Base-by-base conservation (phyloP, 805 yeast species). In the Tetrapisispora namnaoensis region DNA sequence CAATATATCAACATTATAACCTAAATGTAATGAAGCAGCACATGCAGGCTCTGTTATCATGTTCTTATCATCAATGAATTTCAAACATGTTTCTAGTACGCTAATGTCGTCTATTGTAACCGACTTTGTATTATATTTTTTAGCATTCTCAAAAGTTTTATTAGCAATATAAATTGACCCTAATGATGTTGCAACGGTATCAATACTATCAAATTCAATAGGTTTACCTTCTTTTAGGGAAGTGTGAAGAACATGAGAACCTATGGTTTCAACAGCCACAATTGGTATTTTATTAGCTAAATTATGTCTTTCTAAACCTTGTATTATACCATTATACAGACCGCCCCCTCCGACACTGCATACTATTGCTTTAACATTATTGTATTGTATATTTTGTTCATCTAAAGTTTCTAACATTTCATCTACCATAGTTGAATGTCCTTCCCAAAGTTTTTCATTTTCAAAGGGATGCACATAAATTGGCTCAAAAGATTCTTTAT, bases 21-120 rank as follows among this genome's bases (percentile, higher is more conserved):
- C 74, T 17, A 79, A 70, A 22, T 82, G 74, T 28, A 83, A 60
- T 0, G 86, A 78, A 1, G 85, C 85, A 3, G 87, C 87, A 62
- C 88, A 83, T 1, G 88, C 88, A 0, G 87, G 87, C 60, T 83
- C 88, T 0, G 80, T 76, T 21, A 78, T 67, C 68, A 54, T 66
- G 49, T 76, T 75, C 52, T 70, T 78, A 49, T 78, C 79, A 2
- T 69, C 58, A 8, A 79, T 76, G 55, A 74, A 79, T 40, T 63
- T 67, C 24, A 78, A 56, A 45, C 82, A 72, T 0, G 83, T 78
- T 16, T 62, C 62, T 0, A 82, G 71, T 0, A 86, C 82, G 37
- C 80, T 80, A 2, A 66, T 50, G 55, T 83, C 90, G 22, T 74
- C 68, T 1, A 78, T 72, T 13, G 73, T 67, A 2, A 73, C 53